Evolutionary conservation across 768 basidiomycete genomes (phyloP), one percentile per base, ranked within the genome.

Genomic region (Tulasnella sp.): DNA sequence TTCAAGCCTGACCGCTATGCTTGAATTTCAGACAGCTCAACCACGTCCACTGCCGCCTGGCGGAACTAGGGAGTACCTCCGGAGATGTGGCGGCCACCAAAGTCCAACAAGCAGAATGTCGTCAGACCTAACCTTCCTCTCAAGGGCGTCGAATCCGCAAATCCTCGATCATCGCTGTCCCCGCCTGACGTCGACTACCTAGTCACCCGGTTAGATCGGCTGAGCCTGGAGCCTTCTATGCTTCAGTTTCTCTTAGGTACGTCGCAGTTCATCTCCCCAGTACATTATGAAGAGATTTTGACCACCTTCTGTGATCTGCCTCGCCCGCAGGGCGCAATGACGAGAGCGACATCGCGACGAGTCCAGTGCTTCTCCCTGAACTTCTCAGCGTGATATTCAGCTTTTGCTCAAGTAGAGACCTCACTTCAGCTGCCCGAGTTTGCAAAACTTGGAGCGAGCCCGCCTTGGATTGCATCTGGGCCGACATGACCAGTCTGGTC

Each of bases 1-100:
- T 69, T 69, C 64, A 69, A 37, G 31, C 34, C 64, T 69, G 64
- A 69, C 64, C 64, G 64, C 34, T 28, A 69, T 69, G 64, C 64
- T 34, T 69, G 64, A 69, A 31, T 69, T 69, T 69, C 64, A 37
- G 34, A 69, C 64, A 28, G 34, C 64, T 69, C 64, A 37, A 69
- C 64, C 64, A 31, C 64, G 31, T 18, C 64, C 64, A 37, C 64
- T 69, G 9, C 34, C 64, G 31, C 2, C 64, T 69, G 64, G 64
- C 34, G 64, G 64, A 69, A 69, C 64, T 9, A 69, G 64, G 64
- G 64, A 31, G 64, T 34, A 69, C 64, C 64, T 69, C 28, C 64
- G 64, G 64, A 69, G 31, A 69, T 69, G 64, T 69, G 64, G 64
- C 64, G 64, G 16, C 64, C 64, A 31, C 34, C 34, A 69, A 37